Conservation (phyloP, 78 protist genomes). For the Neovahlkampfia damariscottae region DNA sequence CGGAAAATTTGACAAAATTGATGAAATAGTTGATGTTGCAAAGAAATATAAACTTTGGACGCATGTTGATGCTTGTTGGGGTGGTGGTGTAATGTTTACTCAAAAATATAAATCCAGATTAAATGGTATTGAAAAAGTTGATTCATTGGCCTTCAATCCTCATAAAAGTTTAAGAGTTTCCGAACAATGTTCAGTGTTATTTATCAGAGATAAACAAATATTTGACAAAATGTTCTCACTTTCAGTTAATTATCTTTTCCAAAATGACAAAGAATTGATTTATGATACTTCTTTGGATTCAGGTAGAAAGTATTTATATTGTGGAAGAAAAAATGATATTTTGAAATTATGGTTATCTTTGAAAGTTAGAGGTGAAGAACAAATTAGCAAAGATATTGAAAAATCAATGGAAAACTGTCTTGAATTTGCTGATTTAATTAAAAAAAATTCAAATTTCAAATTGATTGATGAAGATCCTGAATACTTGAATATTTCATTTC, state of each 20-base stretch:
- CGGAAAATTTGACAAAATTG: conserved; percentile 31
- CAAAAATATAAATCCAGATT: not conserved
- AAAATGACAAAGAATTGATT: conserved; percentile 26
- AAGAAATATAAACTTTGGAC: conserved; percentile 20
- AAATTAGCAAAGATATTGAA: too few relatives aligned
- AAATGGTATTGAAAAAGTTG: conserved; percentile 19
- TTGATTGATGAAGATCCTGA: conserved; percentile 3
- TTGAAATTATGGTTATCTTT: conserved; percentile 45
- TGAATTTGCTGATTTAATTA: not conserved
- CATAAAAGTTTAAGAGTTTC: conserved; percentile 46
- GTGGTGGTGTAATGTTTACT: conserved; percentile 23
- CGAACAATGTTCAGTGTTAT: conserved; percentile 30
- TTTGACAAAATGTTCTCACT: not conserved
- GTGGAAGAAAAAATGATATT: conserved; percentile 43
- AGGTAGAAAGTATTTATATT: conserved; percentile 34
- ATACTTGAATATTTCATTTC: conserved; percentile 32
- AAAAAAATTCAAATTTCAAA: not conserved
- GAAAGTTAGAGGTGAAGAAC: conserved; percentile 27
- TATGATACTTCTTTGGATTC: not conserved
- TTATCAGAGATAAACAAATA: not conserved
- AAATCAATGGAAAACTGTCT: conserved; percentile 17
- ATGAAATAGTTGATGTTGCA: conserved; percentile 10
- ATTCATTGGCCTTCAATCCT: conserved; percentile 32
- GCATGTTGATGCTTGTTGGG: conserved; percentile 45
- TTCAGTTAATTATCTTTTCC: conserved; percentile 41